Base-by-base conservation (phyloP, 257 asterid species). In the Dorcoceras hygrometricum region DNA sequence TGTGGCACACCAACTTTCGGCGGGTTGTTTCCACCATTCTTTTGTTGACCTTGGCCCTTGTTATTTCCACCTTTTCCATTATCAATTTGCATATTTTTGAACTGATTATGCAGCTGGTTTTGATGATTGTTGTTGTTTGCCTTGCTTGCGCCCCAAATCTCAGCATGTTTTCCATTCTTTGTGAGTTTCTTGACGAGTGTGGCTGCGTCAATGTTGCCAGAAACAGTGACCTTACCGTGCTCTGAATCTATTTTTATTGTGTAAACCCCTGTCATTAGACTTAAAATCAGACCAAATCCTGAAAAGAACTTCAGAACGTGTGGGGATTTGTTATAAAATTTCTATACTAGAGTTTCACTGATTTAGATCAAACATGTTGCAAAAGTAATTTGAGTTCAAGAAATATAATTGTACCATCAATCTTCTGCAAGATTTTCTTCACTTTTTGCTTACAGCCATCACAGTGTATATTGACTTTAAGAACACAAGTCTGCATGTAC, bases 171-270 rank as follows among this genome's bases (percentile, higher is more conserved):
- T 2, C 97, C 97, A 23, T 74, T 87, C 76, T 92, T 89, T 57
- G 68, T 73, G 26, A 89, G 90, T 84, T 92, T 89, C 86, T 87
- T 89, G 72, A 89, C 84, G 80, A 92, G 83, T 0, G 99, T 81
- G 5, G 68, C 87, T 0, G 96, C 75, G 79, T 88, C 96, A 23
- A 88, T 77, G 79, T 83, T 94, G 74, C 99, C 99, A 0, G 95
- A 87, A 19, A 94, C 91, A 5, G 96, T 90, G 16, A 94, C 99
- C 72, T 94, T 94, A 32, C 96, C 97, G 55, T 76, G 83, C 56
- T 94, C 97, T 43, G 99, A 80, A 72, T 94, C 99, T 23, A 94
- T 82, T 16, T 68, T 78, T 1, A 71, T 83, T 19, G 82, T 90
- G 80, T 90, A 94, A 67, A 94, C 99, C 16, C 99, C 99, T 94